Base-by-base conservation (phyloP, 768 basidiomycete genomes). In the Tulasnella sp. region DNA sequence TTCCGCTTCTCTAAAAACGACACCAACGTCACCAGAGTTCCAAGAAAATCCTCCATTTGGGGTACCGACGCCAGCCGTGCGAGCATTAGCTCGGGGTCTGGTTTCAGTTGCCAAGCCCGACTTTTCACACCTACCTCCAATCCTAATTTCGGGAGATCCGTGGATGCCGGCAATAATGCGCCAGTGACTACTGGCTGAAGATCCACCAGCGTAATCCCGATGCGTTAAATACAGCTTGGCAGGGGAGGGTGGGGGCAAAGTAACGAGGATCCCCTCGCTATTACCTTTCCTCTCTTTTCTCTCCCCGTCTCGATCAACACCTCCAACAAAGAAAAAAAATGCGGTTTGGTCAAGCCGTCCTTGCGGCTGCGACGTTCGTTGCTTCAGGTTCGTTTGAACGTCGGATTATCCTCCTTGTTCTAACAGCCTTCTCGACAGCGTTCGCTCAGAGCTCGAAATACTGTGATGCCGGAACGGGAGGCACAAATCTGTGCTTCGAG, bases 401-500 rank as follows among this genome's bases (percentile, higher is more conserved):
- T 31, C 16, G 62, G 12, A 31, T 6, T 0, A 5, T 0, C 7
- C 4, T 34, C 62, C 31, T 6, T 27, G 12, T 27, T 34, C 62
- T 68, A 36, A 68, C 62, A 36, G 18, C 10, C 31, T 3, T 46
- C 31, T 40, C n/a, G 38, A 52, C 73, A 74, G 62, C 62, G 24
- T 24, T 68, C 62, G 62, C 62, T 52, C 75, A 75, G 34, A 75
- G 75, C 62, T 68, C 62, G 12, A 40, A 56, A 56, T 48, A 56
- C 27, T 75, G 75, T 52, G 75, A 75, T 48, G 52, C 44, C 52
- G 75, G 52, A 31, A 31, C 46, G 24, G 75, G 75, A 46, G 75
- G 75, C 36, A 75, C 75, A 14, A 42, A 42, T 8, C 52, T 75
- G 21, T 75, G 75, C 34, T 75, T 75, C 34, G 75, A 75, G 75